Base-by-base conservation (phyloP, 495 filamentous ascomycete genomes). In the Pseudomonodictys pantanalensis region DNA sequence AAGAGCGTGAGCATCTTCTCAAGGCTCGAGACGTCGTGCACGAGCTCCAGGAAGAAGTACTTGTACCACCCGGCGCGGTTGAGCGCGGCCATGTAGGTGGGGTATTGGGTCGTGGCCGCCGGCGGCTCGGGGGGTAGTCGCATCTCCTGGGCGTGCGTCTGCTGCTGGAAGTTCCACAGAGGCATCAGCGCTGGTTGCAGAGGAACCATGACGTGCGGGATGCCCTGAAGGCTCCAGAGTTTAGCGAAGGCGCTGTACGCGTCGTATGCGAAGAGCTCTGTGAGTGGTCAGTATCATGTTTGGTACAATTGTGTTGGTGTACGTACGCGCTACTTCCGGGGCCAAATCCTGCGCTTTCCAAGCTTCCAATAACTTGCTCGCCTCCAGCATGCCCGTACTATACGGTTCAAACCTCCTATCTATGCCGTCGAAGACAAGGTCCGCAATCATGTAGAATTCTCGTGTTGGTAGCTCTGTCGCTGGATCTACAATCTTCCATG, bases 21-120 rank as follows among this genome's bases (percentile, higher is more conserved):
- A 10, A 66, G 58, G 9, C 4, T 8, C 18, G 61, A 52, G 7
- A 46, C 46, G 35, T 66, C 58, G 17, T 35, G 22, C 6, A 63
- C 15, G 23, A 56, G n/a, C 24, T 60, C 55, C 5, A 63, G 43
- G 46, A 67, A 67, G 28, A 67, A 33, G 22, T 50, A 67, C 38
- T 67, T 67, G 46, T 67, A 67, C 54, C 59, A 67, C 3, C 64
- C 64, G 3, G 58, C 48, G 18, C 64, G 64, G 20, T 67, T 67
- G 33, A 67, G 49, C 10, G 64, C 64, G 20, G 64, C 59, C 23
- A 67, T 52, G 23, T 67, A 67, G 8, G 25, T 25, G 12, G 64
- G 54, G 24, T 59, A 59, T 1, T 24, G 11, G 20, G 45, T 1
- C 4, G 20, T 59, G 35, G 48, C 49, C 1, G 54, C 42, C 8